These are phyloP conservation scores for Salvia sclarea DNA, from an alignment of 305 asterid species.

Conservation along the genomic window DNA sequence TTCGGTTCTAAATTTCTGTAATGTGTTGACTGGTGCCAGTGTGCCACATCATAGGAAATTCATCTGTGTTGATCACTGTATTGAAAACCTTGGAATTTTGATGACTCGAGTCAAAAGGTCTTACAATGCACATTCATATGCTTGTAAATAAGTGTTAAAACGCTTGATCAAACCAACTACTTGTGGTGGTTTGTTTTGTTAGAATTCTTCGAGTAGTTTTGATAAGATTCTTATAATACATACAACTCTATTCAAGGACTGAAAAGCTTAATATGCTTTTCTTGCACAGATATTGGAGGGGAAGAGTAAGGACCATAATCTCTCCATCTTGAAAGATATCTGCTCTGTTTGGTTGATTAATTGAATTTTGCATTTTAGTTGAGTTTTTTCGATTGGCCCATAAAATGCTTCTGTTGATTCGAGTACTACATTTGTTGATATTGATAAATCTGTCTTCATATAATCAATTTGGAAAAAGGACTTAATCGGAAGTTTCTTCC, in stretches of 20 bases:
- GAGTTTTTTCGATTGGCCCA: neutral
- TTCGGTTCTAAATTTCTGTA: constrained; percentile 6
- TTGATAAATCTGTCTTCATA: neutral
- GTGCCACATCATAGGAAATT: constrained; percentile 14
- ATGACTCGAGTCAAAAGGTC: constrained; percentile 21
- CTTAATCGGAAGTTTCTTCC: constrained; percentile 7
- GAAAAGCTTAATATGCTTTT: neutral
- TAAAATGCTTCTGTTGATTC: neutral
- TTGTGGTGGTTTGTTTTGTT: constrained; percentile 12
- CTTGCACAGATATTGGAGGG: neutral
- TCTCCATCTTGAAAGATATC: constrained; percentile 1
- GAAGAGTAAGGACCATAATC: constrained; percentile 5
- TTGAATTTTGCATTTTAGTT: neutral
- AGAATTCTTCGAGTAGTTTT: neutral
- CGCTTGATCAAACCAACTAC: constrained; percentile 1
- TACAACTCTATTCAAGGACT: neutral
- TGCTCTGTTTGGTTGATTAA: neutral
- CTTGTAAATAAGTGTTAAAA: neutral
- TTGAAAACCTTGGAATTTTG: constrained; percentile 21
- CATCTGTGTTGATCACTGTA: constrained; percentile 18
- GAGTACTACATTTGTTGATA: neutral
- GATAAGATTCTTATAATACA: neutral
- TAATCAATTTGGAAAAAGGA: neutral
- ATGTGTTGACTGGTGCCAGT: constrained; percentile 6
- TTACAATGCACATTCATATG: constrained; percentile 10